Evolutionary conservation across 305 asterid species (phyloP).

Genomic region (Vinca major): DNA sequence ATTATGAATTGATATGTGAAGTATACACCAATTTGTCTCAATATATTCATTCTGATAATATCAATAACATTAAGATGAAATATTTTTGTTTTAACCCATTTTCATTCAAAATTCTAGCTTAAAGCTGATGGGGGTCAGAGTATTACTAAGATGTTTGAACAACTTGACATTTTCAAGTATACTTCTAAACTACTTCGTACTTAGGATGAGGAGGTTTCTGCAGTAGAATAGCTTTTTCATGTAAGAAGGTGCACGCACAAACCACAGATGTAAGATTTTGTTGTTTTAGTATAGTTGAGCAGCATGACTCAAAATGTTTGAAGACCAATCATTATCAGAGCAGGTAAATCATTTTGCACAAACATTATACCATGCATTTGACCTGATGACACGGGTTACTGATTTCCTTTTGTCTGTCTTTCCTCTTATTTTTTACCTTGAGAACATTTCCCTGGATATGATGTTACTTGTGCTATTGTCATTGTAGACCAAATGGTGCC

Average conservation of each 20-base stretch:
- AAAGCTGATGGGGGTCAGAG: no score
- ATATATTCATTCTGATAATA: background rate
- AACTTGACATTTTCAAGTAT: background rate
- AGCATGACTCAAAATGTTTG: background rate
- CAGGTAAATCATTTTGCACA: background rate
- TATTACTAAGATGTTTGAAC: background rate
- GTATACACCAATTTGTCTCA: background rate
- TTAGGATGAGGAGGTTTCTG: background rate
- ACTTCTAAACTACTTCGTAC: background rate
- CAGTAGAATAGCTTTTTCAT: background rate
- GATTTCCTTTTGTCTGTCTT: no score
- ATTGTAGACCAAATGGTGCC: conserved; percentile 80
- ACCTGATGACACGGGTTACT: background rate
- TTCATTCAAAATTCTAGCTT: background rate
- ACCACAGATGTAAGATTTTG: background rate
- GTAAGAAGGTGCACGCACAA: background rate
- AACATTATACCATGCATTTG: background rate
- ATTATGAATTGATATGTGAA: no score
- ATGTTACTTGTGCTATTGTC: conserved; percentile 6
- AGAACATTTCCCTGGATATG: background rate
- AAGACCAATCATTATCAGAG: background rate
- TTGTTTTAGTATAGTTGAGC: background rate
- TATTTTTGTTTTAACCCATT: background rate
- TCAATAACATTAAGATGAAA: background rate
- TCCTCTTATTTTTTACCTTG: background rate